phyloP scores from a whole-genome alignment of 164 flowering plant genomes.

The Magnolia sinica region DNA sequence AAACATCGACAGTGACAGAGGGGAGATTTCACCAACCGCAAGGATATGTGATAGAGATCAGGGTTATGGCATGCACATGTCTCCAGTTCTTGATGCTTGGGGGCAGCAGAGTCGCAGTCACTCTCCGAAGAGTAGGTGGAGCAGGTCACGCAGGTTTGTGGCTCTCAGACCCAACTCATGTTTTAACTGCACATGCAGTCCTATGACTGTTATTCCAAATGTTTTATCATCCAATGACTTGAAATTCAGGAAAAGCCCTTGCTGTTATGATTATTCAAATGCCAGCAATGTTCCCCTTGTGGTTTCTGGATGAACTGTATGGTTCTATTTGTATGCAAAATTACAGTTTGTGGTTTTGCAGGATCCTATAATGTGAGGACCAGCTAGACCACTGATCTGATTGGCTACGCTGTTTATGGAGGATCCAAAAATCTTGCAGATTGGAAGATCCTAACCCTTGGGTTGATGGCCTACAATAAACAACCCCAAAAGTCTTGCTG shows the following conservation, averaged over 20 bases:
- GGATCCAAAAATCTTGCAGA: too few relatives aligned
- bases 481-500: too few relatives aligned
- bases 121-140: slow-evolving; percentile 42
- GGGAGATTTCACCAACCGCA: slow-evolving; percentile 14
- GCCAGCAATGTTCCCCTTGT: too few relatives aligned
- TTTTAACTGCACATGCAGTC: neutral
- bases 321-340: neutral
- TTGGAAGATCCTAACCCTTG: too few relatives aligned
- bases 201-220: too few relatives aligned
- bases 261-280: too few relatives aligned
- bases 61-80: slow-evolving; percentile 23
- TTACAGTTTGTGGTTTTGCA: neutral
- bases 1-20: neutral
- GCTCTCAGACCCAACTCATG: neutral
- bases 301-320: neutral
- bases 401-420: too few relatives aligned
- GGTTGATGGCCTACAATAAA: too few relatives aligned
- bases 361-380: too few relatives aligned
- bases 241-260: too few relatives aligned
- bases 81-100: slow-evolving; percentile 31
- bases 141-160: slow-evolving; percentile 45
- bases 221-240: too few relatives aligned
- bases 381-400: too few relatives aligned
- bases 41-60: slow-evolving; percentile 31
- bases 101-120: slow-evolving; percentile 34